These are phyloP conservation scores for Prunus fruticosa DNA, from an alignment of 306 rosid genomes.

Conservation along the genomic window DNA sequence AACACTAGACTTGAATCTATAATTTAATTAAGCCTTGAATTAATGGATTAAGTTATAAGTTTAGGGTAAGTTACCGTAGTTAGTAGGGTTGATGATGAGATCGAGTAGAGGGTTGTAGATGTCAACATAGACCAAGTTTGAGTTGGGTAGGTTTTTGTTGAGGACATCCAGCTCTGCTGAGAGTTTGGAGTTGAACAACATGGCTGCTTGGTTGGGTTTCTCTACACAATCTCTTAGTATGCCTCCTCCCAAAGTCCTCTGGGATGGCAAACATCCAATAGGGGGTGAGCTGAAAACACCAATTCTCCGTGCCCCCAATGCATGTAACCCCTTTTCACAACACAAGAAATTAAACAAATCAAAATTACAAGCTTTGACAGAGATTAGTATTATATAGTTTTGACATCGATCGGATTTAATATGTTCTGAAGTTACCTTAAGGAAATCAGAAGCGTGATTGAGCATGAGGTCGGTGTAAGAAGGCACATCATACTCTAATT, in stretches of 20 bases:
- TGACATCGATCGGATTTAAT: no score
- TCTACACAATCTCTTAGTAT: constrained; percentile 32
- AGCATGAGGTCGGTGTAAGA: constrained; percentile 48
- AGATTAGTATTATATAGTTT: not conserved
- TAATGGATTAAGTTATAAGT: no score
- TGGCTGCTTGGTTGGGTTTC: constrained; percentile 39
- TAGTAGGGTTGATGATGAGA: constrained; percentile 41
- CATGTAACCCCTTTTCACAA: constrained; percentile 33
- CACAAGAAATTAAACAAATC: not conserved
- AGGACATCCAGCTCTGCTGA: constrained; percentile 22
- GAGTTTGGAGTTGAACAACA: constrained; percentile 50
- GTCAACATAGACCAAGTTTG: constrained; percentile 39
- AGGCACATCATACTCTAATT: constrained; percentile 29
- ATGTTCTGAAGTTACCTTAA: constrained; percentile 31
- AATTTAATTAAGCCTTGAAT: no score
- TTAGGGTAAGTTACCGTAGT: constrained; percentile 32
- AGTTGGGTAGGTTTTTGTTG: constrained; percentile 19
- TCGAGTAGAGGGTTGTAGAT: constrained; percentile 48
- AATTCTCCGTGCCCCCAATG: constrained; percentile 44
- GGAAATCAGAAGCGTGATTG: constrained; percentile 35
- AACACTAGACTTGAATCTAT: no score
- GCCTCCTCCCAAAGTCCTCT: constrained; percentile 54
- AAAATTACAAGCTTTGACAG: not conserved
- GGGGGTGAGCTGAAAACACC: constrained; percentile 59
- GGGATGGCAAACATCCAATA: constrained; percentile 57